Evolutionary conservation across 2,329 filamentous ascomycete genomes (phyloP).

Genomic region (Sarocladiaceae sp.): DNA sequence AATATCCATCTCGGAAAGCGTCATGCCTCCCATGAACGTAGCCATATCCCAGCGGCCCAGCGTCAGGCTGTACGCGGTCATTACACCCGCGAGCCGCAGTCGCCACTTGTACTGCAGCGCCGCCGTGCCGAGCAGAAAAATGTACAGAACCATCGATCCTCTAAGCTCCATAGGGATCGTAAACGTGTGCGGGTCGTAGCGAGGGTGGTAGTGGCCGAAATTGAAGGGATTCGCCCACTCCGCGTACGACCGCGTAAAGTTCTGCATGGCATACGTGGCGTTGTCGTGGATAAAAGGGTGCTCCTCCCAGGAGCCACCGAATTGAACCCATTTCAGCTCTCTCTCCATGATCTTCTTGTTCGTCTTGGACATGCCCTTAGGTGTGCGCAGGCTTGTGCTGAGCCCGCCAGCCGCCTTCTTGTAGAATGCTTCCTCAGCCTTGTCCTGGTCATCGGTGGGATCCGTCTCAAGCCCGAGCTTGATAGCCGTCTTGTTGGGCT

Average conservation of each 20-base stretch:
- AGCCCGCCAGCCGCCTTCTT: constrained; percentile 5
- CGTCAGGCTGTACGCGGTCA: constrained; percentile 27
- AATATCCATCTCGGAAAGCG: constrained; percentile 31
- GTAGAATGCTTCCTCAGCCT: constrained; percentile 12
- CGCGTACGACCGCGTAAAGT: constrained; percentile 29
- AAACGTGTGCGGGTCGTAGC: constrained; percentile 35
- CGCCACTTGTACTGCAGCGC: constrained; percentile 29
- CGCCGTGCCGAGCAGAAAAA: constrained; percentile 32
- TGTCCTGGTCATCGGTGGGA: constrained; percentile 6
- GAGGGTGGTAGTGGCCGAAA: constrained; percentile 30
- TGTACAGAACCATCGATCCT: constrained; percentile 33
- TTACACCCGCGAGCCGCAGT: constrained; percentile 19
- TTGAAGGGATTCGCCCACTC: constrained; percentile 37
- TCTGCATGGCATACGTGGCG: constrained; percentile 29
- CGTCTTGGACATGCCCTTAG: background rate
- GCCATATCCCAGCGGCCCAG: constrained; percentile 35
- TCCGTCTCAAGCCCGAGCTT: constrained; percentile 6
- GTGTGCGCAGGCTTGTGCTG: background rate
- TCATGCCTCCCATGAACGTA: constrained; percentile 29
- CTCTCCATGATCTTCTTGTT: background rate
- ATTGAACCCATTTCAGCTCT: constrained; percentile 26
- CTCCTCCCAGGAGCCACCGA: constrained; percentile 35
- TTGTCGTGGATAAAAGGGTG: constrained; percentile 33
- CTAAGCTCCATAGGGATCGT: constrained; percentile 36
- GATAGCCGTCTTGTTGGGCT: constrained; percentile 8